These are phyloP conservation scores for Salicornia ramosissima DNA, from an alignment of 148 eudicot genomes.

Conservation along the genomic window DNA sequence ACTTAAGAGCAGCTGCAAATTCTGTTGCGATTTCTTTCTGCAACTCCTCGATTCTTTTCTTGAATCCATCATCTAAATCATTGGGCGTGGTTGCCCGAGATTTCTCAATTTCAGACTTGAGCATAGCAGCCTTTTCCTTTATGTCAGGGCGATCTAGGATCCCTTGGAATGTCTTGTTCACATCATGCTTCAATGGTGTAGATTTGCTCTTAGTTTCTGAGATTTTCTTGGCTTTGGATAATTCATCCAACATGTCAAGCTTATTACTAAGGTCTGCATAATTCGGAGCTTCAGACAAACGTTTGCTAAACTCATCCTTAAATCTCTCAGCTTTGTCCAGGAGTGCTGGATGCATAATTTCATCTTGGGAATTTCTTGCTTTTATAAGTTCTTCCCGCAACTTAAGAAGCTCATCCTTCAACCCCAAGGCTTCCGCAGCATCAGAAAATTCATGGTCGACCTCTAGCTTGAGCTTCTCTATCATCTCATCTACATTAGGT, in stretches of 20 bases:
- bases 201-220: constrained; percentile 43
- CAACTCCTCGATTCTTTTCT: constrained; percentile 44
- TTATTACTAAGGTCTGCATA: constrained; percentile 48
- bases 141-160: constrained; percentile 44
- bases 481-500: constrained; percentile 50
- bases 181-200: constrained; percentile 37
- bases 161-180: constrained; percentile 49
- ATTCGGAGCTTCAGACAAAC: constrained; percentile 62
- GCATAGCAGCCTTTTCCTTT: constrained; percentile 51
- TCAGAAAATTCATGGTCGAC: constrained; percentile 57
- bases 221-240: constrained; percentile 42
- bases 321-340: constrained; percentile 54
- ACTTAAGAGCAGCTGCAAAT: constrained; percentile 39
- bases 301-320: constrained; percentile 50
- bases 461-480: constrained; percentile 53
- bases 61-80: constrained; percentile 42
- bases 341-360: constrained; percentile 37
- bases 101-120: constrained; percentile 56
- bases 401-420: constrained; percentile 44
- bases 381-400: constrained; percentile 60
- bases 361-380: constrained; percentile 53
- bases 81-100: constrained; percentile 39
- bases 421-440: constrained; percentile 66
- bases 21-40: constrained; percentile 48
- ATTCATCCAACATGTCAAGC: constrained; percentile 66